phyloP scores from a whole-genome alignment of 2,329 filamentous ascomycete species.

The Neospermospora avenae region DNA sequence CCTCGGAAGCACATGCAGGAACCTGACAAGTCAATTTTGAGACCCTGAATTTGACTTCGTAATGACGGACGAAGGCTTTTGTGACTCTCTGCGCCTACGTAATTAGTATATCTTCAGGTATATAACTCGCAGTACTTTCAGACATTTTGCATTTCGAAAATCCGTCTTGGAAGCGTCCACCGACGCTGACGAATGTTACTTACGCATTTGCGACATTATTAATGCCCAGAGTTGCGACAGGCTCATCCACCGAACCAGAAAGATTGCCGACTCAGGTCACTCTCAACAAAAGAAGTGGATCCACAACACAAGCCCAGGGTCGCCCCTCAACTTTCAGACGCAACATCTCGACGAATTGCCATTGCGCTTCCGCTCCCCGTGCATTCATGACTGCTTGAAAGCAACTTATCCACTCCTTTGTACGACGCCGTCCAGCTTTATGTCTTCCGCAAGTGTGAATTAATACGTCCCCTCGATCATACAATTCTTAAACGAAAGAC shows the following conservation, averaged over 20 bases:
- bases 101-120: too few species aligned
- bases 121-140: too few species aligned
- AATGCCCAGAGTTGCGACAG: neutral
- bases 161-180: too few species aligned
- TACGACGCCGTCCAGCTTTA: constrained; percentile 1
- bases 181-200: neutral
- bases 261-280: constrained; percentile 4
- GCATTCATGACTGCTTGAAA: constrained; percentile 14
- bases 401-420: constrained; percentile 15
- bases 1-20: too few species aligned
- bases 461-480: neutral
- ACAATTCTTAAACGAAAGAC: neutral
- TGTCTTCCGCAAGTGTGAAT: neutral
- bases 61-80: too few species aligned
- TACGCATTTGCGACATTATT: neutral
- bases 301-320: constrained; percentile 1
- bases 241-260: constrained; percentile 1
- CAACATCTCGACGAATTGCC: constrained; percentile 21
- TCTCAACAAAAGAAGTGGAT: constrained; percentile 21
- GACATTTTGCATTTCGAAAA: too few species aligned
- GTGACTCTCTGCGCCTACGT: too few species aligned
- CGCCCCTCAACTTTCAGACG: constrained; percentile 2
- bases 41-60: too few species aligned
- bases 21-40: too few species aligned
- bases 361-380: constrained; percentile 18